A percentile compares a stretch with the other conserved stretches of the same genome.
Conservation (phyloP, 371 early-diverging fungal species). For the Chytridiales sp. region DNA sequence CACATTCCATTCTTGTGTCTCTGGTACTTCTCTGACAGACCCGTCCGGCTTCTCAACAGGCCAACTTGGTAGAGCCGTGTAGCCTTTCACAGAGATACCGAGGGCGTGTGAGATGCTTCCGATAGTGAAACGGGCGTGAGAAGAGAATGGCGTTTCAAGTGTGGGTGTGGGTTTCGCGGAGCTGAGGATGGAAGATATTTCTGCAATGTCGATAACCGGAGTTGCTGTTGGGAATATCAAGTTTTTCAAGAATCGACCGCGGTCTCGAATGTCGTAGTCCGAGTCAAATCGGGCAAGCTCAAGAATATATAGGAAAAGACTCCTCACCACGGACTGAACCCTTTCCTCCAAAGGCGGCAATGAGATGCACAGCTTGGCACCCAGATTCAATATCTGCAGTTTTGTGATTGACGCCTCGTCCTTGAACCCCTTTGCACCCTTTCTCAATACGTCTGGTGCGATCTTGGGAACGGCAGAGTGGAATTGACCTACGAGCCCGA, state of each 20-base stretch:
- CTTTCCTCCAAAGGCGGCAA: slow-evolving; percentile 6
- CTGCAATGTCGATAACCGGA: slow-evolving; percentile 22
- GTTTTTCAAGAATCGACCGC: slow-evolving; percentile 77
- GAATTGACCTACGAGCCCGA: slow-evolving; percentile 86
- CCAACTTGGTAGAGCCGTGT: slow-evolving; percentile 82
- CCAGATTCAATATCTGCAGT: slow-evolving; percentile 78
- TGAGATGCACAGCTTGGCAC: slow-evolving; percentile 52
- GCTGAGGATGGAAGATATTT: slow-evolving; percentile 5
- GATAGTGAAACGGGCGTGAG: slow-evolving; percentile 64
- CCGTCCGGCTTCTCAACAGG: slow-evolving; percentile 70
- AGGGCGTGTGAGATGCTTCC: slow-evolving; percentile 82
- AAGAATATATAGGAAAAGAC: slow-evolving; percentile 67
- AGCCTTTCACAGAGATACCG: slow-evolving; percentile 69
- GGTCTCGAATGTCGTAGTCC: slow-evolving; percentile 87
- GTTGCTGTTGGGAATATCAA: slow-evolving; percentile 52
- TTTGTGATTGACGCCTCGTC: slow-evolving; percentile 71
- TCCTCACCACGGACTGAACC: slow-evolving; percentile 7
- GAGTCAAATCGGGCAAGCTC: slow-evolving; percentile 86
- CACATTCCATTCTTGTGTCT: slow-evolving; percentile 28
- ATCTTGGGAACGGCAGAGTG: slow-evolving; percentile 44
- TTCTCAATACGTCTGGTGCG: slow-evolving; percentile 82
- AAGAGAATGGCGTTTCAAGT: slow-evolving; percentile 25
- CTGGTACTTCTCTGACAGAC: slow-evolving; percentile 49
- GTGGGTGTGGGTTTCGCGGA: slow-evolving; percentile 1
- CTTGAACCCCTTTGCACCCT: slow-evolving; percentile 68